Base-by-base conservation (phyloP, 2,329 filamentous ascomycete genomes). In the Penicillium sp. region DNA sequence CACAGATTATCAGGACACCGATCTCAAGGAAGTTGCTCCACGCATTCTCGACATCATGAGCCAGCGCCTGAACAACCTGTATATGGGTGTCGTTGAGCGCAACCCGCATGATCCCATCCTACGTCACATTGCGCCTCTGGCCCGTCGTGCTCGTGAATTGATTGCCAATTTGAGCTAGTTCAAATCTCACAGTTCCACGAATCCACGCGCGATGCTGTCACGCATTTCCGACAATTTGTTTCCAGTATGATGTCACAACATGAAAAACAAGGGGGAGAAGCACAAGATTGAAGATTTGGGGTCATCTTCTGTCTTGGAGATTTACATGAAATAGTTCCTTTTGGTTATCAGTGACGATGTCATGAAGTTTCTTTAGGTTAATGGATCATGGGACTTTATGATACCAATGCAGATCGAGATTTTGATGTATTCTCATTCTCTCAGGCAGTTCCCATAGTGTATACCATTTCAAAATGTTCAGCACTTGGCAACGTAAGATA, bases 1-100 rank as follows among this genome's bases (percentile, higher is more conserved):
- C 13, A 64, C 43, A 40, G 39, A 41, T 32, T 31, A 31, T 24
- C 55, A 82, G 79, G 79, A 83, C 58, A 63, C 73, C 38, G 83
- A 86, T 44, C 79, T 85, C 51, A 73, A 70, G 41, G 80, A 84
- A 51, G 79, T 86, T 16, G 78, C 80, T 11, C 81, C 82, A 1
- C 79, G 78, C 65, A 84, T 86, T 57, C 83, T 86, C 78, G 81
- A 84, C 31, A 79, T 85, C 52, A 73, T 87, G 43, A 77, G 77
- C 45, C 75, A 82, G 63, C 80, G 84, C 45, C 72, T 87, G 44
- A 81, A 85, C 50, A 73, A 71, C 29, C 74, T 82, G 18, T 86
- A 85, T 68, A 82, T 85, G 75, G 68, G 75, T 22, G 75, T 85
- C 49, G 80, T 81, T 4, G 77, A 84, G 68, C 75, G 67, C 40